These are phyloP conservation scores for Penicillium sp. DNA, from an alignment of 2,329 filamentous ascomycete species.

Conservation along the genomic window DNA sequence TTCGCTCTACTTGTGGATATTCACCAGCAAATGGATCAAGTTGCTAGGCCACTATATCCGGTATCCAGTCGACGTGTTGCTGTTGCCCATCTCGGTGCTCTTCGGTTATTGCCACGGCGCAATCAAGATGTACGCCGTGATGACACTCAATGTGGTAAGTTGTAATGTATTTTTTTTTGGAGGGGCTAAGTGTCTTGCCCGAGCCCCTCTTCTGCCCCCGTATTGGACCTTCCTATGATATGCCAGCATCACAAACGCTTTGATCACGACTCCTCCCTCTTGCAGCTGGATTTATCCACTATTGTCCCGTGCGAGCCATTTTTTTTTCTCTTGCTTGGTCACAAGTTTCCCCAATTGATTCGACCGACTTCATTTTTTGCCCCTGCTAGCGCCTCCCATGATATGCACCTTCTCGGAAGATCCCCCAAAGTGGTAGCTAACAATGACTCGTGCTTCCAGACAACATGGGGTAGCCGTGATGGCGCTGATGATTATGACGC, in stretches of 20 bases:
- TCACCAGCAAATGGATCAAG: constrained; percentile 89
- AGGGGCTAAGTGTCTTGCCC: constrained; percentile 1
- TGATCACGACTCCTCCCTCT: constrained; percentile 23
- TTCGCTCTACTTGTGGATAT: constrained; percentile 69
- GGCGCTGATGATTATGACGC: constrained; percentile 83
- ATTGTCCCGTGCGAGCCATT: constrained; percentile 15
- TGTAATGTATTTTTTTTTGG: constrained; percentile 16
- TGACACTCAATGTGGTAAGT: constrained; percentile 79
- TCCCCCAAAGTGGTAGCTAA: constrained; percentile 14
- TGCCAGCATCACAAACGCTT: constrained; percentile 24
- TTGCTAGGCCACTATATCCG: constrained; percentile 80
- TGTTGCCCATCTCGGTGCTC: constrained; percentile 77
- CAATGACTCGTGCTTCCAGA: constrained; percentile 53
- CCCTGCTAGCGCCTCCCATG: background rate
- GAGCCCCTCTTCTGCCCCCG: constrained; percentile 10
- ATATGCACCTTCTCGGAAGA: no score
- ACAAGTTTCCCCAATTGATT: background rate
- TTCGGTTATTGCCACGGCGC: constrained; percentile 92
- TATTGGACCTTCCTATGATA: constrained; percentile 18
- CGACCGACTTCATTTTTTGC: background rate
- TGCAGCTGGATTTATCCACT: constrained; percentile 23
- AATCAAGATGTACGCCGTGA: constrained; percentile 84
- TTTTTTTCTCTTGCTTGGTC: constrained; percentile 1
- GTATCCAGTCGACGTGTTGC: constrained; percentile 75
- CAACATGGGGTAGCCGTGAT: constrained; percentile 90